Base-by-base conservation (phyloP, 495 filamentous ascomycete species). In the Neurospora africana region DNA sequence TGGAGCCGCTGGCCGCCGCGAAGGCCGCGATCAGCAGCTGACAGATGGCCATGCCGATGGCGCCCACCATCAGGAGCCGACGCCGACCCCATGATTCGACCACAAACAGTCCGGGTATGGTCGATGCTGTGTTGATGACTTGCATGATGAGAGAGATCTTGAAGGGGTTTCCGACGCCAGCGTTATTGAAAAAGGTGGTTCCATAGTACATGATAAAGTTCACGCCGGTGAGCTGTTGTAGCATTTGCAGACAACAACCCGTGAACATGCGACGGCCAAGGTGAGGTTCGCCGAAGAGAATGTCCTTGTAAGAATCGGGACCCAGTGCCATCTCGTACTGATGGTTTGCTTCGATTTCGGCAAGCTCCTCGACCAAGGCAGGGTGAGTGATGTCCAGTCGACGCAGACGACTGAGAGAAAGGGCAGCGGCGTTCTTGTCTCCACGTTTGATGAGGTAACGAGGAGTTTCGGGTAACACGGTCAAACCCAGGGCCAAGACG, bases 331-430 rank as follows among this genome's bases (percentile, higher is more conserved):
- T 80, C 80, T 97, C 93, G 78, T 93, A 95, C 74, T 95, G 91
- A 82, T 97, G 91, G 81, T 95, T 95, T 65, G 93, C 92, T 76
- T 92, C 87, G 81, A 97, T 95, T 80, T 97, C 94, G 37, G 91
- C 86, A 33, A 97, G 86, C 77, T 97, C 94, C 70, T 90, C 89
- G 75, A 93, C 79, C 53, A 97, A 80, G 44, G 90, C 87, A 0
- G 91, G 89, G 77, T 94, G 90, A 23, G 92, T 91, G 47, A 90
- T 81, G 72, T 93, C 90, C 72, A 96, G 87, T 47, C 91, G 89
- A 69, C 94, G 90, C 53, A 97, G 89, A 61, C 88, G 88, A 72
- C 88, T 88, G 67, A 97, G 91, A 0, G 92, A 85, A 68, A 88
- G 86, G 35, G 87, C 87, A 44, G 94, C 94, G 69, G 85, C 87